Base-by-base conservation (phyloP, 176 grass and related monocot species). In the Oryza officinalis region DNA sequence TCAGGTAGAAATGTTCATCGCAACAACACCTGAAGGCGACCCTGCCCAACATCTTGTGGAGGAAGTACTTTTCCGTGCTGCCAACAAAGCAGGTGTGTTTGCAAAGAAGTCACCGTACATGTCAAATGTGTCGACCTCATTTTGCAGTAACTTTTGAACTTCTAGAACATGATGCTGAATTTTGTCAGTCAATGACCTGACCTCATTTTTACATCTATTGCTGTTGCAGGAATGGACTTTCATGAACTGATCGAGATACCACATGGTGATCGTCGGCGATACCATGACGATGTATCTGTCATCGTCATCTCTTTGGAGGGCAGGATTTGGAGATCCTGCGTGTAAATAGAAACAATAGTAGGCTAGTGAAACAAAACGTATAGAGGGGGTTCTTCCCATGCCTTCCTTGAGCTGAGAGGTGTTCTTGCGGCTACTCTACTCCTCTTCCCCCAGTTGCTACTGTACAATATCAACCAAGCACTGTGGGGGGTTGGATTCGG, bases 261-360 rank as follows among this genome's bases (percentile, higher is more conserved):
- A 15, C 93, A 99, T 1, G 96, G 96, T 0, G 96, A 96, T 54
- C 87, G 96, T 20, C 93, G 96, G 50, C 87, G 86, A 78, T 96
- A 96, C 71, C 94, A 99, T 1, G 96, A 99, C 18, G 96, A 99
- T 69, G 91, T 99, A 22, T 96, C 96, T 2, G 82, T 99, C 75
- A 96, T 99, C 22, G 83, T 99, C 40, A 99, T 99, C 37, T 99
- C 96, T 68, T 78, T 99, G 87, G 93, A 99, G 83, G 96, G 96
- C 65, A 91, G 87, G 86, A 99, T 99, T 71, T 99, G 96, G 96
- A 96, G 91, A 67, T 99, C 93, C 6, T 93, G 85, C 30, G 82
- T 95, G 93, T 99, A 99, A 94, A 96, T 95, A 93, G 33, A 68
- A 41, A 85, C 83, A 61, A 86, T 65, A 65, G 22, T 89, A 85